Percentiles rank a stretch among this genome's conserved stretches.
Evolutionary conservation across 805 yeast genomes (phyloP).

Genomic region (Candida golubevii): DNA sequence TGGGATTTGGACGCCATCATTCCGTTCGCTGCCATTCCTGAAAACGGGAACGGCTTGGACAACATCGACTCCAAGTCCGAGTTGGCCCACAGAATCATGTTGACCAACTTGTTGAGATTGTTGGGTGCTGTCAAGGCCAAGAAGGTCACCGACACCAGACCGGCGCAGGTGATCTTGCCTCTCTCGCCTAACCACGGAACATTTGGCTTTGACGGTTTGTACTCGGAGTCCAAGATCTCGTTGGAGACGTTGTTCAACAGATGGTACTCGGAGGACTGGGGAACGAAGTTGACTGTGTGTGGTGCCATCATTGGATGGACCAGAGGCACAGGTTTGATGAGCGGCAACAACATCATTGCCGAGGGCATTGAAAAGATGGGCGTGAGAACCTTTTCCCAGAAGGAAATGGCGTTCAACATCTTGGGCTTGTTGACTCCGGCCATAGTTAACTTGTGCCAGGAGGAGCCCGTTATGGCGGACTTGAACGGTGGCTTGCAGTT

Average conservation of each 20-base stretch:
- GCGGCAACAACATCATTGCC: constrained; percentile 94
- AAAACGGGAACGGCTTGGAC: constrained; percentile 94
- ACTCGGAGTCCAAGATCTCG: constrained; percentile 94
- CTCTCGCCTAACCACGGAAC: constrained; percentile 99
- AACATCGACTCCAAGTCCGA: constrained; percentile 92
- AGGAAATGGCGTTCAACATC: constrained; percentile 98
- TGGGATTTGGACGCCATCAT: constrained; percentile 96
- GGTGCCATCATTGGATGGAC: constrained; percentile 99
- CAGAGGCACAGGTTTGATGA: constrained; percentile 99
- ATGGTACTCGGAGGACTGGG: constrained; percentile 99
- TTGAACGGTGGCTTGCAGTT: constrained; percentile 98
- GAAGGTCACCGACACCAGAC: constrained; percentile 88
- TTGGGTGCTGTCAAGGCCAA: constrained; percentile 86
- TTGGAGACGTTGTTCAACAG: constrained; percentile 96
- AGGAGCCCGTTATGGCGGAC: constrained; percentile 94
- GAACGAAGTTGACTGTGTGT: constrained; percentile 85
- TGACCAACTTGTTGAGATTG: constrained; percentile 89
- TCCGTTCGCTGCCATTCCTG: constrained; percentile 99
- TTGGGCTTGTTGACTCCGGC: constrained; percentile 90
- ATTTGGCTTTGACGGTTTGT: constrained; percentile 96
- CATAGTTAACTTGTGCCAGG: constrained; percentile 82
- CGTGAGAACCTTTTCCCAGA: constrained; percentile 96
- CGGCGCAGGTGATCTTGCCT: constrained; percentile 96
- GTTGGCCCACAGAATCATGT: constrained; percentile 97
- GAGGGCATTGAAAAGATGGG: constrained; percentile 95